Evolutionary conservation across 1,284 basidiomycete species (phyloP).

Genomic region (Coniferiporia sulphurascens): DNA sequence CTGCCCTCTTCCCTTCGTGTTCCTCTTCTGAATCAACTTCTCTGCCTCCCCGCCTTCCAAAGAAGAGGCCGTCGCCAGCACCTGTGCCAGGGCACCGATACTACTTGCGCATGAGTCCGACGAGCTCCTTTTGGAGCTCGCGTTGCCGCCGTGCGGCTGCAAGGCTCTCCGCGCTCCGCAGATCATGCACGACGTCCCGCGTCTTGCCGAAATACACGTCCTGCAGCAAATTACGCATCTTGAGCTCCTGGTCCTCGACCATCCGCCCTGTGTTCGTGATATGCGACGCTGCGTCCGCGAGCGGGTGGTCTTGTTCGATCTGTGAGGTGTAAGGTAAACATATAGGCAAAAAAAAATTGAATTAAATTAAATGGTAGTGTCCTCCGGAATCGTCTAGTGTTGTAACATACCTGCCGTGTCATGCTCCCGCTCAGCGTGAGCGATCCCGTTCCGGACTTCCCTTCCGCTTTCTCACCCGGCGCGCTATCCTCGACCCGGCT

Average conservation of each 20-base stretch:
- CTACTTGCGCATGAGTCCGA: slow-evolving; percentile 75
- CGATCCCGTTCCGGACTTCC: slow-evolving; percentile 57
- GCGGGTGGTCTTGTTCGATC: slow-evolving; percentile 83
- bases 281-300: slow-evolving; percentile 77
- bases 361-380: neutral
- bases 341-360: no score
- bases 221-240: slow-evolving; percentile 94
- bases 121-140: slow-evolving; percentile 90
- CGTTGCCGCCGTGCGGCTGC: slow-evolving; percentile 79
- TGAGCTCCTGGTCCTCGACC: slow-evolving; percentile 99
- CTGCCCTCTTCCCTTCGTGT: no score
- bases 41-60: neutral
- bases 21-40: neutral
- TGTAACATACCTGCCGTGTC: slow-evolving; percentile 80
- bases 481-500: slow-evolving; percentile 29
- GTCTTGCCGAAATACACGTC: slow-evolving; percentile 99
- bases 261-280: slow-evolving; percentile 90
- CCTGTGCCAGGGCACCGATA: neutral
- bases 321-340: slow-evolving; percentile 28
- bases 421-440: slow-evolving; percentile 91
- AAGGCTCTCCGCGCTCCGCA: slow-evolving; percentile 84
- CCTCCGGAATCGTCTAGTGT: neutral
- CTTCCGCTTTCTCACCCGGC: slow-evolving; percentile 38
- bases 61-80: neutral
- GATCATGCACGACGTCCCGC: slow-evolving; percentile 87